Evolutionary conservation across 768 basidiomycete genomes (phyloP).

Genomic region (Trichaptum fuscoviolaceum): DNA sequence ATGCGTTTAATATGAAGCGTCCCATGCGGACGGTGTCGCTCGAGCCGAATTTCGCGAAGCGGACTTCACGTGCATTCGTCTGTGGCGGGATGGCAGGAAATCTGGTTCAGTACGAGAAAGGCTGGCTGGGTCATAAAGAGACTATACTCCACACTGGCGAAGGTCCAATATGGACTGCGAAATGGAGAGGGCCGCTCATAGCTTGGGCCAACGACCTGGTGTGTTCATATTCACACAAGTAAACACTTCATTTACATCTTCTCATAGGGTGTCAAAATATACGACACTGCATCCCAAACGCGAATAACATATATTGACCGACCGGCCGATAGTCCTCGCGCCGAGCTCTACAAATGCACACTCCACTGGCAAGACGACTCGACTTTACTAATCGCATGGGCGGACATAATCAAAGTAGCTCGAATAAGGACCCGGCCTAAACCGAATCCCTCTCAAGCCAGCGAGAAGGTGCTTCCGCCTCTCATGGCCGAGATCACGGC

Average conservation of each 20-base stretch:
- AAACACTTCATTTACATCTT: conserved; percentile 5
- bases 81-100: conserved; percentile 90
- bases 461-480: conserved; percentile 37
- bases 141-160: conserved; percentile 77
- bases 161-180: conserved; percentile 90
- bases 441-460: conserved; percentile 37
- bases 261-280: conserved; percentile 84
- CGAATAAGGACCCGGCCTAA: conserved; percentile 63
- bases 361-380: conserved; percentile 91
- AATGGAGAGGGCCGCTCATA: conserved; percentile 82
- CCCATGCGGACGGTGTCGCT: conserved; percentile 87
- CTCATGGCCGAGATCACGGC: conserved; percentile 84
- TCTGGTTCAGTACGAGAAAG: conserved; percentile 86
- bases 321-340: conserved; percentile 75
- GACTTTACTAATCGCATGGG: conserved; percentile 90
- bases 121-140: conserved; percentile 95
- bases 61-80: conserved; percentile 71
- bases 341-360: conserved; percentile 91
- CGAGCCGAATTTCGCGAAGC: conserved; percentile 85
- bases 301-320: conserved; percentile 85
- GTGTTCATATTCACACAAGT: conserved; percentile 20
- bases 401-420: conserved; percentile 87
- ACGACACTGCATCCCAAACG: conserved; percentile 72
- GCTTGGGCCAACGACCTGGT: conserved; percentile 96
- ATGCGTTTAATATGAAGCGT: conserved; percentile 85